Conservation (phyloP, 2,329 filamentous ascomycete genomes). For the Byssochlamys sp. region DNA sequence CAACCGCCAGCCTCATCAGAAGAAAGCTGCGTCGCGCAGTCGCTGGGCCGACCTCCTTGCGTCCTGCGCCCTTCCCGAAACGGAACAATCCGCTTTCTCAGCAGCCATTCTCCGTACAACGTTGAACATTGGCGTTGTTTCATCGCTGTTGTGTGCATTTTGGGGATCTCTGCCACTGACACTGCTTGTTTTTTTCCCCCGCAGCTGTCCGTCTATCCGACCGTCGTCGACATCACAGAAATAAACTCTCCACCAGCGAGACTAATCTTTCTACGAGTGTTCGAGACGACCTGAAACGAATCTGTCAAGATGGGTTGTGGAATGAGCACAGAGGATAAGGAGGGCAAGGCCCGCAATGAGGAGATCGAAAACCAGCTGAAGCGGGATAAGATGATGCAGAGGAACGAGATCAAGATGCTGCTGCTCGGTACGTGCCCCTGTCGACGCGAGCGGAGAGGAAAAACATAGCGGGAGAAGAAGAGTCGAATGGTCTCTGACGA, state of each 20-base stretch:
- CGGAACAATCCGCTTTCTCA: not conserved
- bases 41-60: not conserved
- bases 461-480: too few species aligned
- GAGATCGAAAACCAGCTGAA: constrained; percentile 97
- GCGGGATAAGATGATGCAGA: constrained; percentile 92
- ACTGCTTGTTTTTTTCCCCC: not conserved
- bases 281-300: constrained; percentile 5
- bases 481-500: not conserved
- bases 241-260: not conserved
- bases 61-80: not conserved
- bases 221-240: not conserved
- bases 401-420: constrained; percentile 99
- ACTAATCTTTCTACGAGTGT: not conserved
- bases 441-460: not conserved
- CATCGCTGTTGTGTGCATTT: not conserved
- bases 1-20: not conserved
- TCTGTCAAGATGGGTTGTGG: constrained; percentile 89
- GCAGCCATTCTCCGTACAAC: not conserved
- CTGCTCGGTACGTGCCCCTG: constrained; percentile 65
- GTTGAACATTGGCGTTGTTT: not conserved
- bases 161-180: not conserved
- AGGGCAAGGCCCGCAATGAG: constrained; percentile 96
- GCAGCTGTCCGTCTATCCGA: not conserved
- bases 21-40: not conserved
- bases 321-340: constrained; percentile 99